Evolutionary conservation across 495 filamentous ascomycete genomes (phyloP).

Genomic region (Penicillium bovifimosum): DNA sequence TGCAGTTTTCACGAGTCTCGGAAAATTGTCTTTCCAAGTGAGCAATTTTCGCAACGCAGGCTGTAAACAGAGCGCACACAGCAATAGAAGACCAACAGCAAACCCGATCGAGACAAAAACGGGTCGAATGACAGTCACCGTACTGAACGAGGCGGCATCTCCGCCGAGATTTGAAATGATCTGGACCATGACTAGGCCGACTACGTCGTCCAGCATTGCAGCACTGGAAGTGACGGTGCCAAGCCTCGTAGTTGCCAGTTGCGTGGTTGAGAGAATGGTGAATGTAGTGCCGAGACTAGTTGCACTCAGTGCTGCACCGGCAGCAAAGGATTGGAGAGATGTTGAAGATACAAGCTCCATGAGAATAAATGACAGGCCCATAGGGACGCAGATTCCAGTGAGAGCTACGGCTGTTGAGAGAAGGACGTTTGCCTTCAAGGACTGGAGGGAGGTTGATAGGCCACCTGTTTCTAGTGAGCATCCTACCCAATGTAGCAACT

Average conservation of each 20-base stretch:
- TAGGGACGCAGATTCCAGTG: constrained; percentile 59
- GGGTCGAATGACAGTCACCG: constrained; percentile 49
- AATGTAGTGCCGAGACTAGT: constrained; percentile 79
- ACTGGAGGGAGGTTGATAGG: constrained; percentile 54
- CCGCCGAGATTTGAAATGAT: constrained; percentile 50
- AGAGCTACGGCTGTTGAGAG: constrained; percentile 57
- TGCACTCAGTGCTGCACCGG: constrained; percentile 70
- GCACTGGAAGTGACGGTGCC: constrained; percentile 66
- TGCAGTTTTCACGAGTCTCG: constrained; percentile 6
- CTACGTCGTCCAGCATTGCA: constrained; percentile 80
- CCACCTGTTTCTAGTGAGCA: constrained; percentile 44
- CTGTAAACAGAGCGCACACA: constrained; percentile 39
- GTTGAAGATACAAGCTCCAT: constrained; percentile 35
- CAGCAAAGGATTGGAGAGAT: constrained; percentile 61
- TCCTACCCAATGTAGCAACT: no score
- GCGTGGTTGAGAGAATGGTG: constrained; percentile 57
- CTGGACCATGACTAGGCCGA: constrained; percentile 75
- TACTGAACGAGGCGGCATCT: constrained; percentile 26
- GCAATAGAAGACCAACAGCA: constrained; percentile 40
- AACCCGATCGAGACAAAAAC: constrained; percentile 56
- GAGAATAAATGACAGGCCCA: constrained; percentile 63
- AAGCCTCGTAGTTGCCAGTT: constrained; percentile 53
- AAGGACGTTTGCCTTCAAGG: constrained; percentile 54
- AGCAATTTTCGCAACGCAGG: constrained; percentile 28
- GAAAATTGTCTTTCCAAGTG: constrained; percentile 2